Base-by-base conservation (phyloP, 768 basidiomycete species). In the Hydnomerulius pinastri region DNA sequence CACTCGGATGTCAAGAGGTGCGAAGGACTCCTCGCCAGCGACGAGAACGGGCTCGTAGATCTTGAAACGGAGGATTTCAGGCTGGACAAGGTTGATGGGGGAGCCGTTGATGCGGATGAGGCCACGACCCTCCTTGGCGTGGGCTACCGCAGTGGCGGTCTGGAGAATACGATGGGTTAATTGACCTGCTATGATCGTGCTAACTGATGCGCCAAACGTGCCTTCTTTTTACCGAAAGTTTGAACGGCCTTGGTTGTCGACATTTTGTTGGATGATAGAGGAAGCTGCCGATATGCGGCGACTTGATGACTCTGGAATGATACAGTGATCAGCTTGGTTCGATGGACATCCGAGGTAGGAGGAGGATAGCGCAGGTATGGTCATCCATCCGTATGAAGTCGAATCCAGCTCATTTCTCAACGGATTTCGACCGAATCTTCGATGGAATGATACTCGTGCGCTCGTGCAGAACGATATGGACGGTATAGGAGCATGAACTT, bases 161-260 rank as follows among this genome's bases (percentile, higher is more conserved):
- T 95, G 48, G 60, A 51, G 54, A 18, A 43, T 11, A 38, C 13
- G 25, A 25, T 11, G 36, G 40, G 39, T 54, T 32, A 55, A 45
- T 37, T 33, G 37, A 33, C 27, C 38, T 48, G 9, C 18, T 9
- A 28, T 24, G 36, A 40, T 18, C 13, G 12, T 18, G 27, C 27
- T 12, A 18, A 10, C 18, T 18, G 15, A 37, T 21, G 20, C 35
- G 44, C 15, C 2, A 18, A 10, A 58, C 83, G 57, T 70, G 82
- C 92, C 90, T 98, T 98, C 87, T 98, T 98, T 92, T 98, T 98
- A 75, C 96, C 96, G 77, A 98, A 98, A 57, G 92, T 96, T 72
- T 98, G 96, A 62, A 98, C 96, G 78, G 95, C 92, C 78, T 92
- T 91, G 59, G 74, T 72, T 62, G 77, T 67, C 67, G 87, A 80